A percentile compares a stretch with the other conserved stretches of the same genome.
Evolutionary conservation across 192 early-diverging fungal genomes (phyloP).

Genomic region (Coemansia sp.): DNA sequence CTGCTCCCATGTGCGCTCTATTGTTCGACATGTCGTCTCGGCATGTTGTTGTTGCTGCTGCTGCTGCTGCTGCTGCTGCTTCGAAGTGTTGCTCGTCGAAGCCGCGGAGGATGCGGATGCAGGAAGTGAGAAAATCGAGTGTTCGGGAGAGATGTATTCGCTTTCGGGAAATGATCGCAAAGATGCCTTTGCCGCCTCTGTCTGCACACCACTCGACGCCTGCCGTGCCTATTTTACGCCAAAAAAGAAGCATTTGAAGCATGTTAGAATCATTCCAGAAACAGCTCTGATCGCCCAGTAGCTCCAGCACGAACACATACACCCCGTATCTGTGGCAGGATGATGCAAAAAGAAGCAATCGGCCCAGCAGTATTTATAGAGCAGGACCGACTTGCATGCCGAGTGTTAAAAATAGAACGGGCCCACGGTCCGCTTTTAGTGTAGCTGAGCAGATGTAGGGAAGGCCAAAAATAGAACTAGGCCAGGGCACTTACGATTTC

Average conservation of each 20-base stretch:
- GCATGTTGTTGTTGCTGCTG: not conserved
- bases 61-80: slow-evolving; percentile 14
- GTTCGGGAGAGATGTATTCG: slow-evolving; percentile 1
- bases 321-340: not conserved
- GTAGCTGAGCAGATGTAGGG: not conserved
- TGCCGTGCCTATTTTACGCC: not conserved
- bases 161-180: slow-evolving; percentile 2
- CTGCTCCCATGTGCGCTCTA: slow-evolving; percentile 50
- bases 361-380: not conserved
- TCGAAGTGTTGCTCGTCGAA: not conserved
- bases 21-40: slow-evolving; percentile 20
- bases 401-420: not conserved
- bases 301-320: not conserved
- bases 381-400: slow-evolving; percentile 1
- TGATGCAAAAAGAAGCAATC: not conserved
- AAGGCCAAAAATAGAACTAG: not conserved
- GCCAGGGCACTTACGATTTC: slow-evolving; percentile 25
- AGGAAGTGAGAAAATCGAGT: slow-evolving; percentile 3
- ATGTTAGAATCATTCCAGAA: not conserved
- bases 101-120: not conserved
- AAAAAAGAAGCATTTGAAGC: not conserved
- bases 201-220: not conserved
- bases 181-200: not conserved
- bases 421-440: not conserved
- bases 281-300: not conserved